Evolutionary conservation across 83 land plant species (phyloP), one percentile per base, ranked within the genome.

Genomic region (Picea engelmannii): DNA sequence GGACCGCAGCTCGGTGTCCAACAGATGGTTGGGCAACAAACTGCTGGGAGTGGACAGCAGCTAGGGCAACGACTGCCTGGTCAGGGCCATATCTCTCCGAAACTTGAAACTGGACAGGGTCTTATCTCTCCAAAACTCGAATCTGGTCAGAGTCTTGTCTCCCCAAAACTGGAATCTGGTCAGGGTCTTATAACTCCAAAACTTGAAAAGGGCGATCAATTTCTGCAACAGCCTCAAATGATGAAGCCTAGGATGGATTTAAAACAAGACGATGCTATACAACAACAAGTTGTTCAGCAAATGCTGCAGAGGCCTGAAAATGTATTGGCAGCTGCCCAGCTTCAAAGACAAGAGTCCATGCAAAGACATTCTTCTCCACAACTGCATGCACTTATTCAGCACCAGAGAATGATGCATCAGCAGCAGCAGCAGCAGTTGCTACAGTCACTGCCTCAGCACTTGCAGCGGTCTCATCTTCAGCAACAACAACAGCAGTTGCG

Each of bases 211-310:
- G 55, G 27, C 55, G 78, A 76, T 24, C 61, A 76, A 24, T 23
- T 83, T 80, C 90, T 85, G 79, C 67, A 79, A 62, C 24, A 24
- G 2, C 2, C 40, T n/a, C 80, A 35, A 40, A 49, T 35, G 16
- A 86, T 90, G 88, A 88, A 84, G 75, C 87, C 90, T 2, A 80
- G 89, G 23, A 24, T 87, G 80, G 91, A 87, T 83, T 35, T 63
- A 35, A 60, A 62, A 38, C 44, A 62, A 62, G 68, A 79, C 38
- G 80, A 79, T 52, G 67, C 47, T 25, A 12, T 86, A 70, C 91
- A 88, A 31, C 90, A 86, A 81, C 92, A 92, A 68, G 81, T 83
- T 7, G 49, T 88, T 55, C 90, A 92, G 47, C 92, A 86, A 78
- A 25, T 88, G 7, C 5, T 92, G 79, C 90, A 92, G 71, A 79